Evolutionary conservation across 441 rosid genomes (phyloP), one percentile per base, ranked within the genome.

Genomic region (Brassica hybrid): DNA sequence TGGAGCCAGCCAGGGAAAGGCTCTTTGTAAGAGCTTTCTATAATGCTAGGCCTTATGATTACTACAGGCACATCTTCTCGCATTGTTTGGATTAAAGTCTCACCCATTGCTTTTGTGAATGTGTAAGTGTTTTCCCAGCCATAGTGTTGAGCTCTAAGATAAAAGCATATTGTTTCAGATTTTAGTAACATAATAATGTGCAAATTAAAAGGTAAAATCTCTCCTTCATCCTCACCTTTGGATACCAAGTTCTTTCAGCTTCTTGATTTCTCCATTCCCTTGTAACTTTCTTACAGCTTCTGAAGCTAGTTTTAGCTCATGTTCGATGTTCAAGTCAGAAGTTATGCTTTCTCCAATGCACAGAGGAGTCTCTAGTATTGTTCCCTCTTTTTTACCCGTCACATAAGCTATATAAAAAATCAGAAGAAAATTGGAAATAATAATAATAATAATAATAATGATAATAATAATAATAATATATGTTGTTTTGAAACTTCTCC

Each of bases 1-100:
- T 82, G 76, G 27, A 85, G 80, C 90, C 82, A 81, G 52, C 88
- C 86, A 1, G 88, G 86, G 52, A 82, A 87, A 16, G 90, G 86
- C 43, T 87, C 86, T 2, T 4, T 67, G 54, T 71, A 82, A 10
- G 87, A 74, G 75, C 84, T 77, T 34, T 76, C 80, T 0, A 83
- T 72, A 12, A 59, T 13, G 38, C 59, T 54, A 16, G 59, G 59
- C 21, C 59, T 54, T 54, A 54, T 54, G 59, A 54, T 54, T 9
- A 54, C 83, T 23, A 84, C 69, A 0, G 84, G 81, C 3, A 83
- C 6, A 10, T 77, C 69, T 13, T 73, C 85, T 74, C 72, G 80
- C 14, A 41, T 59, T 23, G 48, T 45, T 1, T 70, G 32, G 30
- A 85, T 58, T 17, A 80, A 56, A 18, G 2, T 56, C 61, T 56